Evolutionary conservation across 139 green algal genomes (phyloP), one percentile per base, ranked within the genome.

Genomic region (Diplosphaera chodatii): DNA sequence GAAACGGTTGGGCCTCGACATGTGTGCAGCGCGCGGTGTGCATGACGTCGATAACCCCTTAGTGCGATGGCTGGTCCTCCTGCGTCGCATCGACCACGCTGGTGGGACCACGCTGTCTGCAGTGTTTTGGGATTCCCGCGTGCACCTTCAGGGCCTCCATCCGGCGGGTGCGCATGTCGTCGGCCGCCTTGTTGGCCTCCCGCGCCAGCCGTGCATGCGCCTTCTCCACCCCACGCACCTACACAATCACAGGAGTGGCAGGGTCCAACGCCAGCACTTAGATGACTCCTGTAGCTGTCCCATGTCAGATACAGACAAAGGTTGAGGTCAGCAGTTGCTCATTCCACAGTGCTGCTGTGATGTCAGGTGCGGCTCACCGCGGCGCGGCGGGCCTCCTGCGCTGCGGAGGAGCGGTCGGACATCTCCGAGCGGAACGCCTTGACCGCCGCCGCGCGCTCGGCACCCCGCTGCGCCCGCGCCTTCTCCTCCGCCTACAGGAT

Each of bases 101-200:
- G n/a, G n/a, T n/a, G n/a, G n/a, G n/a, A n/a, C n/a, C n/a, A n/a
- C n/a, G n/a, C n/a, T n/a, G n/a, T n/a, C n/a, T n/a, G n/a, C n/a
- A n/a, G n/a, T n/a, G n/a, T n/a, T n/a, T n/a, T n/a, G n/a, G n/a
- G n/a, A n/a, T n/a, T n/a, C n/a, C n/a, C 15, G 25, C 30, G 4
- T 40, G 10, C 40, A 79, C 80, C 75, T 93, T 92, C 64, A 93
- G 77, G 21, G 88, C 88, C 56, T 88, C 87, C 85, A 93, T 82
- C 30, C 87, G 77, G 37, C 76, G 55, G 16, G 65, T 40, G 10
- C 72, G 76, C 66, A 85, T 78, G 68, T 85, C 80, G 23, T 77
- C 83, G 56, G 80, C 78, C 16, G 34, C 59, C 71, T 85, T 87
- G 74, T 77, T 81, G 32, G 63, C 32, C 66, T 82, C 79, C 3